A percentile compares a stretch with the other conserved stretches of the same genome.
Conservation (phyloP, 306 rosid genomes). For the Medicago truncatula region MtrunA17r5.0-ANR NC_053049.1:43958501-43959000, state of each 20-base stretch:
- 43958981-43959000: conserved; percentile 75
- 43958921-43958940: neutral
- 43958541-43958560: neutral
- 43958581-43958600: neutral
- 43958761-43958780: conserved; percentile 80
- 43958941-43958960: neutral
- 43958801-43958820: conserved; percentile 95
- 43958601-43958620: neutral
- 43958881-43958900: conserved; percentile 24
- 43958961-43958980: conserved; percentile 43
- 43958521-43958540: neutral
- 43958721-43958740: conserved; percentile 97
- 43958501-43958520: neutral
- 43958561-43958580: neutral
- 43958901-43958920: conserved; percentile 20
- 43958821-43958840: conserved; percentile 69
- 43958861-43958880: conserved; percentile 23
- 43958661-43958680: conserved; percentile 89
- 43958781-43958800: conserved; percentile 94
- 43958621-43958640: no score
- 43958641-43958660: conserved; percentile 64
- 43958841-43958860: conserved; percentile 24
- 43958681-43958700: conserved; percentile 89
- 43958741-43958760: conserved; percentile 85
- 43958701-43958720: conserved; percentile 82